Percentiles rank a stretch among this genome's conserved stretches.
These are phyloP conservation scores for Neoboletus subvelutipes DNA, from an alignment of 768 basidiomycete genomes.

Conservation along the genomic window DNA sequence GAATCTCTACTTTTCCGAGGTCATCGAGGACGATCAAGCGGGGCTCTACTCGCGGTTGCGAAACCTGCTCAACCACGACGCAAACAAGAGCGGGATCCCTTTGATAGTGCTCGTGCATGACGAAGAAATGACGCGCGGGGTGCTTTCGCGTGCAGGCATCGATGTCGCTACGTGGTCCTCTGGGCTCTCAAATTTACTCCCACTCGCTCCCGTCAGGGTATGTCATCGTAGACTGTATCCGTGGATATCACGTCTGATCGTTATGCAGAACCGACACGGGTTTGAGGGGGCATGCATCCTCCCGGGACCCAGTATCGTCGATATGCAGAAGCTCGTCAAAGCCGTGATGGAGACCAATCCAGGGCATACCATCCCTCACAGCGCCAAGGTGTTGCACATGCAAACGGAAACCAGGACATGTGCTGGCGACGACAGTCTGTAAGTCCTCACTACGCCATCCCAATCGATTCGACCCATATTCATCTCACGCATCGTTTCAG, in stretches of 20 bases:
- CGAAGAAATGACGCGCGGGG: slow-evolving; percentile 37
- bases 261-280: slow-evolving; percentile 12
- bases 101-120: slow-evolving; percentile 49
- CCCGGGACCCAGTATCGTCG: slow-evolving; percentile 40
- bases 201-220: slow-evolving; percentile 6
- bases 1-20: slow-evolving; percentile 20
- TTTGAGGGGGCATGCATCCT: not conserved
- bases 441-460: slow-evolving; percentile 14
- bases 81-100: slow-evolving; percentile 28
- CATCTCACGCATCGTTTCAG: slow-evolving; percentile 24
- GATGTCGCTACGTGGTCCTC: slow-evolving; percentile 41
- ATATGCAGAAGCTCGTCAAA: slow-evolving; percentile 38
- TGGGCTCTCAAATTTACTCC: slow-evolving; percentile 34
- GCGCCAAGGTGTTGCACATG: slow-evolving; percentile 36
- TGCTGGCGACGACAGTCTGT: slow-evolving; percentile 55
- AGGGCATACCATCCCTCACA: slow-evolving; percentile 26
- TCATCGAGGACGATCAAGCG: slow-evolving; percentile 9
- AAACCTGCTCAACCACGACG: slow-evolving; percentile 22
- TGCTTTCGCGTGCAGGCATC: slow-evolving; percentile 42
- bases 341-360: slow-evolving; percentile 39
- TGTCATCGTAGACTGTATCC: not conserved
- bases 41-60: slow-evolving; percentile 19
- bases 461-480: not conserved
- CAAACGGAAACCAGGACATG: slow-evolving; percentile 39
- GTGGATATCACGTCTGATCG: not conserved